These are phyloP conservation scores for Penicillium sp. DNA, from an alignment of 2,329 filamentous ascomycete species.

Conservation along the genomic window DNA sequence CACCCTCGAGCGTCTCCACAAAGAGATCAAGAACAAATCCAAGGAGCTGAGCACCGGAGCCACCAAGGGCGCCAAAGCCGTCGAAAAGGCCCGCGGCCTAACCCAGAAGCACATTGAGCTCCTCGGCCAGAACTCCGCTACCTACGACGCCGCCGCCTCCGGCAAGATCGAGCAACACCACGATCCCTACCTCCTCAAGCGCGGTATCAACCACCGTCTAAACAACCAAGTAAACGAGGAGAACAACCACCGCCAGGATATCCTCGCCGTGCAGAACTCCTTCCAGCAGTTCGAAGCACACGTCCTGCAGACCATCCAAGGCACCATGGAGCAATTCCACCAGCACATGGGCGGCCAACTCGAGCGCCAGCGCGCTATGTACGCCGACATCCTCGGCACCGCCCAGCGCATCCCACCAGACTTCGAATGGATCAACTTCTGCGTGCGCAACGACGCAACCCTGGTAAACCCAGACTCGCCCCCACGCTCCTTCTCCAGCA, in stretches of 20 bases:
- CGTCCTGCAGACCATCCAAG: constrained; percentile 77
- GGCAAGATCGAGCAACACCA: constrained; percentile 69
- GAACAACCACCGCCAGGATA: constrained; percentile 92
- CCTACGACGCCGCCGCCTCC: constrained; percentile 69
- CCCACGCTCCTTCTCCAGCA: constrained; percentile 69
- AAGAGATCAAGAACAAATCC: constrained; percentile 93
- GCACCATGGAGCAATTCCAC: constrained; percentile 78
- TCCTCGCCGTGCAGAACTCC: constrained; percentile 86
- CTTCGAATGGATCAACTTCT: constrained; percentile 90
- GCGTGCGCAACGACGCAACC: constrained; percentile 65
- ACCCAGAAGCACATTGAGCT: constrained; percentile 98
- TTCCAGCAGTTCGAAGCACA: constrained; percentile 87
- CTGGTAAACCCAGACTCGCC: constrained; percentile 77
- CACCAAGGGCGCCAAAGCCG: constrained; percentile 80
- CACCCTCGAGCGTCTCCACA: constrained; percentile 84
- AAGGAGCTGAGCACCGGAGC: constrained; percentile 85
- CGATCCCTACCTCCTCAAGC: constrained; percentile 84
- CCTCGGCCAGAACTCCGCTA: constrained; percentile 79
- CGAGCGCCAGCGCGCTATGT: constrained; percentile 77
- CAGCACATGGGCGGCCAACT: constrained; percentile 76
- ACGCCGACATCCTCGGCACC: constrained; percentile 76
- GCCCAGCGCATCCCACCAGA: constrained; percentile 76
- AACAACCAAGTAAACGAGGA: constrained; percentile 91
- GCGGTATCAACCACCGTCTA: constrained; percentile 78
- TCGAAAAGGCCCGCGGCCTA: constrained; percentile 79